Base-by-base conservation (phyloP, 2,329 filamentous ascomycete genomes). In the Diaporthe longicolla region DNA sequence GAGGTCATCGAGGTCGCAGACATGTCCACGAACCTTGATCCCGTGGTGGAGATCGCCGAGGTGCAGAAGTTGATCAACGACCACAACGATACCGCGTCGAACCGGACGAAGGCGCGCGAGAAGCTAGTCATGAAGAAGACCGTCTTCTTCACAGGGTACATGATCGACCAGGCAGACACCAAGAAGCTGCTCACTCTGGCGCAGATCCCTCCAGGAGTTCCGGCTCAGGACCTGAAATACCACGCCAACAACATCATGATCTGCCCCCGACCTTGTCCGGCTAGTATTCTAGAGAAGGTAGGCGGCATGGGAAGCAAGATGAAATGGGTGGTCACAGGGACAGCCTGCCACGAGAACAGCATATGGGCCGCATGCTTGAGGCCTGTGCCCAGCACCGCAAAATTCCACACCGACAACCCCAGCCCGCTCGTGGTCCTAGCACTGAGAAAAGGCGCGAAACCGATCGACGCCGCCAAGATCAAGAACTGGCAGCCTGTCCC, bases 231-330 rank as follows among this genome's bases (percentile, higher is more conserved):
- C 69, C 85, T 98, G 76, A 95, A 94, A 77, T 90, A 92, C 76
- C 92, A 98, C 78, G 95, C 93, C 59, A 98, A 97, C 83, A 96
- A 93, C 82, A 95, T 99, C 78, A 89, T 98, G 79, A 98, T 99
- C 80, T 93, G 93, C 50, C 93, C 95, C 1, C 92, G 93, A 15
- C 91, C 93, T 0, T 94, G 93, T 66, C 91, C 93, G 3, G 87
- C 89, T 68, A 89, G 88, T 76, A 92, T 97, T 29, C 85, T 98
- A 43, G 89, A 93, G 70, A 97, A 95, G 82, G 93, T 97, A 15
- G 97, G 97, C 55, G 96, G 96, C 37, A 91, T 98, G 79, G 95
- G 95, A 45, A 92, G 90, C 78, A 96, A 93, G 83, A 89, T 97
- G 83, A 91, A 86, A 54, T 99, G 96, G 95, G 91, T 94, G 81